phyloP scores from a whole-genome alignment of 305 asterid species.

The Salvia sclarea region DNA sequence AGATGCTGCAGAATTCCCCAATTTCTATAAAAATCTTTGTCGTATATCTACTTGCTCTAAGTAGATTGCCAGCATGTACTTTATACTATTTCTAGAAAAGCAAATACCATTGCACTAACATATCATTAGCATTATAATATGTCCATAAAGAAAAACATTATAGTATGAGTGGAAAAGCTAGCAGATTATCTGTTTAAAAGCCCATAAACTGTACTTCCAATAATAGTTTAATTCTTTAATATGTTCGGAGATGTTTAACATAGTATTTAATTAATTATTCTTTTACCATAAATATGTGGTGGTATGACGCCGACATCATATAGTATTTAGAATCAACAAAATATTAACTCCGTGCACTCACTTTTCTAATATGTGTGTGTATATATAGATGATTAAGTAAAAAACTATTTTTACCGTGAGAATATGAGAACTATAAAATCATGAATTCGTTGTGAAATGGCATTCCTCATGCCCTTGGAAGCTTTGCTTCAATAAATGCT shows the following conservation, averaged over 20 bases:
- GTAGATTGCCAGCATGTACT: constrained; percentile 18
- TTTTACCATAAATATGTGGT: no score
- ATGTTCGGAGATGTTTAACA: background rate
- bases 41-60: constrained; percentile 12
- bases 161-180: constrained; percentile 4
- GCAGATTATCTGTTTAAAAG: background rate
- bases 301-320: no score
- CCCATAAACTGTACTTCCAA: constrained; percentile 31
- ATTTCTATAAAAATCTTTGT: background rate
- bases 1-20: constrained; percentile 21
- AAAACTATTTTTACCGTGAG: no score
- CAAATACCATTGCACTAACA: background rate
- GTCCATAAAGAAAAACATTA: background rate
- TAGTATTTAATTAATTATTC: background rate
- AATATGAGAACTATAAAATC: no score
- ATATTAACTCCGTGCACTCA: no score
- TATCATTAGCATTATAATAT: constrained; percentile 5
- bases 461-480: no score
- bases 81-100: constrained; percentile 27
- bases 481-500: no score
- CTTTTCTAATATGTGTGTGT: no score
- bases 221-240: background rate
- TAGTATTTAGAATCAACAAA: no score
- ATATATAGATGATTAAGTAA: no score
- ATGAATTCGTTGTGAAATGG: no score